phyloP scores from a whole-genome alignment of 352 stramenopile genomes.

The Pythium sp. region DNA sequence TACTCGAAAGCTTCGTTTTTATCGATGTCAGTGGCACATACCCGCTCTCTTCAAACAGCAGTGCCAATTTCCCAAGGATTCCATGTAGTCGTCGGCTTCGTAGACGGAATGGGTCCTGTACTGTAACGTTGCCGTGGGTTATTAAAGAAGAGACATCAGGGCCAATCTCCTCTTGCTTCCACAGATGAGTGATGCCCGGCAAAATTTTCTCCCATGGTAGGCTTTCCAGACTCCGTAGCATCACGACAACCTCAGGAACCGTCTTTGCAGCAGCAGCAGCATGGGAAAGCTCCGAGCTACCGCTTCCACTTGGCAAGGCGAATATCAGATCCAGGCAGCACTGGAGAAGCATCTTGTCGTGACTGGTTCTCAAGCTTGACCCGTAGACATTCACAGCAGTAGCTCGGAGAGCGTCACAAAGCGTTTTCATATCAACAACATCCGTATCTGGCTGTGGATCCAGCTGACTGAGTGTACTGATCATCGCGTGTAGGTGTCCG shows the following conservation, averaged over 20 bases:
- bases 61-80: not conserved
- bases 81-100: constrained; percentile 1
- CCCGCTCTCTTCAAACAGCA: constrained; percentile 8
- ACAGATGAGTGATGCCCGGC: constrained; percentile 10
- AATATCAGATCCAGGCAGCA: constrained; percentile 27
- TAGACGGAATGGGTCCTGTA: not conserved
- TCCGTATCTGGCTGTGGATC: not conserved
- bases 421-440: constrained; percentile 1
- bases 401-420: constrained; percentile 9
- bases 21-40: not conserved
- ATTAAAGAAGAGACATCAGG: not conserved
- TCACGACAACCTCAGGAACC: constrained; percentile 24
- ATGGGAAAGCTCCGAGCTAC: not conserved
- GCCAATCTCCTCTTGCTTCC: not conserved
- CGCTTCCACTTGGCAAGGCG: not conserved
- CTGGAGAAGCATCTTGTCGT: constrained; percentile 28
- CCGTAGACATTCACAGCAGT: constrained; percentile 33
- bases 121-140: not conserved
- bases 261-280: constrained; percentile 9
- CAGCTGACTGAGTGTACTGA: not conserved
- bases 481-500: constrained; percentile 11
- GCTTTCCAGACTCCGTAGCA: constrained; percentile 15
- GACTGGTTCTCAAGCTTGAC: constrained; percentile 14
- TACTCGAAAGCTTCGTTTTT: no score
- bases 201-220: constrained; percentile 23